These are phyloP conservation scores for Pythium phragmiticola DNA, from an alignment of 352 stramenopile species.

Conservation along the genomic window DNA sequence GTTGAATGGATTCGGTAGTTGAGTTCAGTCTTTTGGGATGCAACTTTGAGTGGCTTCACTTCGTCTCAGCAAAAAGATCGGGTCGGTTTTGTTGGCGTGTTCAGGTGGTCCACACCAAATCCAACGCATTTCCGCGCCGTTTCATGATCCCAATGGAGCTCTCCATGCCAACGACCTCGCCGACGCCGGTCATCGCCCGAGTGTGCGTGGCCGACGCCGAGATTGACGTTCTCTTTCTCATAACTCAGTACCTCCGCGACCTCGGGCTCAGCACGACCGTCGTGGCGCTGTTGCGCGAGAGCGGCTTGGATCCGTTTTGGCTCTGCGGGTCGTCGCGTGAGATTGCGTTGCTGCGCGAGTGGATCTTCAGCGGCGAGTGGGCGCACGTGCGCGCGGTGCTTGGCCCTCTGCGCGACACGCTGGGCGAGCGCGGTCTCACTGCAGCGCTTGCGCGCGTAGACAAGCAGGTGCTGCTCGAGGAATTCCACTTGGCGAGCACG, in stretches of 20 bases:
- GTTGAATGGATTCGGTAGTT: too few relatives aligned
- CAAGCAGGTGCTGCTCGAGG: constrained; percentile 41
- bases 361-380: constrained; percentile 53
- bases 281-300: constrained; percentile 53
- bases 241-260: constrained; percentile 45
- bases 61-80: not conserved
- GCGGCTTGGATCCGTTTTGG: constrained; percentile 52
- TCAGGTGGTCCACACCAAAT: constrained; percentile 12
- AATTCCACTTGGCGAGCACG: constrained; percentile 19
- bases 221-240: constrained; percentile 49
- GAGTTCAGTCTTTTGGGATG: too few relatives aligned
- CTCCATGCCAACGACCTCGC: not conserved
- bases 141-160: not conserved
- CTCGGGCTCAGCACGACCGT: constrained; percentile 39
- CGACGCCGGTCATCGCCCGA: not conserved
- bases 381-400: constrained; percentile 37
- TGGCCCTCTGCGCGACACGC: constrained; percentile 28
- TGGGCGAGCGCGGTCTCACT: constrained; percentile 23
- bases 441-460: constrained; percentile 28
- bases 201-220: constrained; percentile 11
- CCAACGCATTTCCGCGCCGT: not conserved
- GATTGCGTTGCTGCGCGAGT: constrained; percentile 49
- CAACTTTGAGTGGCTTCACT: not conserved
- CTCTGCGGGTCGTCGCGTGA: constrained; percentile 50
- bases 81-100: not conserved